These are phyloP conservation scores for Fraxinus albicans DNA, from an alignment of 305 asterid species.

Conservation along the genomic window DNA sequence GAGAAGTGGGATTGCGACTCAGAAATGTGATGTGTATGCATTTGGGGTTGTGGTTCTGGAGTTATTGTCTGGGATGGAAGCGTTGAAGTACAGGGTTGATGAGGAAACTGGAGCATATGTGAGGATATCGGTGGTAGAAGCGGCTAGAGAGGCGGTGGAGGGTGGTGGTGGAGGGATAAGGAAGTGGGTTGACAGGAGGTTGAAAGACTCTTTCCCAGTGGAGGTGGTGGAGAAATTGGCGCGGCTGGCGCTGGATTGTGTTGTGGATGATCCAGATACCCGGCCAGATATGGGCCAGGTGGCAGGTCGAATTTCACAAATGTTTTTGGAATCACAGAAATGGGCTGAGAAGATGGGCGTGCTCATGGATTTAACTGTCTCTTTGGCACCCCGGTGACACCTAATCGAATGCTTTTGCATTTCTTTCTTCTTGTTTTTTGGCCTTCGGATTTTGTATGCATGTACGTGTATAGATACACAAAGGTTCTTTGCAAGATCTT, in stretches of 20 bases:
- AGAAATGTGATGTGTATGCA: slow-evolving; percentile 72
- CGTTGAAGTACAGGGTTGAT: slow-evolving; percentile 55
- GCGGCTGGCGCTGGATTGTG: slow-evolving; percentile 73
- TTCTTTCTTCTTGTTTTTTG: background rate
- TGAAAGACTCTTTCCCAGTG: slow-evolving; percentile 89
- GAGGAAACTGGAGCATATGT: slow-evolving; percentile 57
- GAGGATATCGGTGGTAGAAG: slow-evolving; percentile 72
- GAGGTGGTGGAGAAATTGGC: slow-evolving; percentile 70
- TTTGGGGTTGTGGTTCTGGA: slow-evolving; percentile 90
- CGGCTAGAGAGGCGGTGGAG: slow-evolving; percentile 56
- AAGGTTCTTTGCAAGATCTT: background rate
- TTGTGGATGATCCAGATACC: slow-evolving; percentile 57
- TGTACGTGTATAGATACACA: background rate
- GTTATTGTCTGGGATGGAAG: slow-evolving; percentile 71
- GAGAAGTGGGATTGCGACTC: slow-evolving; percentile 56
- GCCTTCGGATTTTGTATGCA: background rate
- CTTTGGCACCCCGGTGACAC: slow-evolving; percentile 68
- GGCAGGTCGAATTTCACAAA: slow-evolving; percentile 51
- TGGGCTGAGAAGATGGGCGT: slow-evolving; percentile 68
- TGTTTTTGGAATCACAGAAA: slow-evolving; percentile 79
- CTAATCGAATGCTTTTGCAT: slow-evolving; percentile 1
- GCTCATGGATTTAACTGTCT: slow-evolving; percentile 58
- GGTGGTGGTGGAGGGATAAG: slow-evolving; percentile 66
- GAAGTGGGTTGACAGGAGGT: slow-evolving; percentile 71
- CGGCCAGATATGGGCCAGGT: slow-evolving; percentile 87